A percentile compares a stretch with the other conserved stretches of the same genome.
These are phyloP conservation scores for Rhizoclosmatium sp. DNA, from an alignment of 192 early-diverging fungal genomes.

Conservation along the genomic window DNA sequence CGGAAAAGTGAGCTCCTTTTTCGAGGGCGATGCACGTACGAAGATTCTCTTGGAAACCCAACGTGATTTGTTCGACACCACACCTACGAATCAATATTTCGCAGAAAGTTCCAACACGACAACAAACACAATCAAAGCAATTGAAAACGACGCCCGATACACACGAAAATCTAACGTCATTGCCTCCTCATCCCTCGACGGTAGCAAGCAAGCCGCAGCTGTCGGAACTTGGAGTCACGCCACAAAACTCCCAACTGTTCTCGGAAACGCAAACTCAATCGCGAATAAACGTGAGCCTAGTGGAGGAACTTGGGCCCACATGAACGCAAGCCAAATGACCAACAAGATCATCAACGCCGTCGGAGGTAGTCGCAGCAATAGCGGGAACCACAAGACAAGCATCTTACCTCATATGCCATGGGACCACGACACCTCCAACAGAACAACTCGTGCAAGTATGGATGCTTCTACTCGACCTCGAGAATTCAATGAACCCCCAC, in stretches of 20 bases:
- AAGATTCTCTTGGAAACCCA: neutral
- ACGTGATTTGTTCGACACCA: too few relatives aligned
- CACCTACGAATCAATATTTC: too few relatives aligned
- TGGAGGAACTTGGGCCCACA: neutral
- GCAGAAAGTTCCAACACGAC: neutral
- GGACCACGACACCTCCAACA: too few relatives aligned
- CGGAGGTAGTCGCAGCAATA: neutral
- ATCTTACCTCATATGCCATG: neutral
- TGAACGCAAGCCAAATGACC: neutral
- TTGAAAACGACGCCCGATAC: neutral
- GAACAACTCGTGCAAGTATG: neutral
- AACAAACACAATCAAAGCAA: neutral
- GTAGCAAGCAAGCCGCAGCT: neutral
- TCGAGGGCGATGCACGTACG: neutral
- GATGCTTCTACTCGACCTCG: neutral
- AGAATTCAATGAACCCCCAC: neutral
- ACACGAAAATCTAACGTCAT: neutral
- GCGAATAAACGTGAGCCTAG: neutral
- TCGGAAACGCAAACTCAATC: neutral
- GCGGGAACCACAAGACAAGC: neutral
- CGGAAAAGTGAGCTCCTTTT: neutral
- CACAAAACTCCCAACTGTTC: neutral
- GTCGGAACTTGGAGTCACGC: constrained; percentile 24
- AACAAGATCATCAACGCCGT: neutral
- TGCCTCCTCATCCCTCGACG: constrained; percentile 5